These are phyloP conservation scores for Penicillium simplicissimum DNA, from an alignment of 495 filamentous ascomycete genomes.

Conservation along the genomic window DNA sequence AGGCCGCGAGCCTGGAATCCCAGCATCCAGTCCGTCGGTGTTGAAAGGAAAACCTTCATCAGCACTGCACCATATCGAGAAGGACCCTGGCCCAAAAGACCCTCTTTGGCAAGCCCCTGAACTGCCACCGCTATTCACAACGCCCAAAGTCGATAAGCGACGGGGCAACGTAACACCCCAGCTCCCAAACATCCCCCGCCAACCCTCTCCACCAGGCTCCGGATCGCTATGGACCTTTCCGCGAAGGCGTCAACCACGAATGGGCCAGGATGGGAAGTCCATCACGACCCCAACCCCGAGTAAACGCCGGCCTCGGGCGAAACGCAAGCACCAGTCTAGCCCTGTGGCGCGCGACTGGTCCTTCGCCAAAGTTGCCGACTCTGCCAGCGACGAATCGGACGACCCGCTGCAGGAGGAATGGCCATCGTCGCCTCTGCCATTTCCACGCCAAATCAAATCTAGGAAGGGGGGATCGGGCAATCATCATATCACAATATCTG, in stretches of 20 bases:
- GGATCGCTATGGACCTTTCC: slow-evolving; percentile 44
- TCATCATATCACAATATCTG: not conserved
- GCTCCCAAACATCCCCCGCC: slow-evolving; percentile 17
- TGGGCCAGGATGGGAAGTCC: slow-evolving; percentile 22
- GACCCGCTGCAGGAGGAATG: slow-evolving; percentile 47
- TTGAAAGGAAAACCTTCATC: slow-evolving; percentile 2
- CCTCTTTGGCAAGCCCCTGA: slow-evolving; percentile 45
- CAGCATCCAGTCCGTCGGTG: not conserved
- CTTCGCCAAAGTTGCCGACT: slow-evolving; percentile 39
- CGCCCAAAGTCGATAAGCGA: slow-evolving; percentile 30
- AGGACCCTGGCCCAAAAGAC: slow-evolving; percentile 17
- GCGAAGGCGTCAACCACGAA: slow-evolving; percentile 23
- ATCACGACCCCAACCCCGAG: slow-evolving; percentile 26
- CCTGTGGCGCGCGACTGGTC: slow-evolving; percentile 47
- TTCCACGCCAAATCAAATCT: slow-evolving; percentile 2
- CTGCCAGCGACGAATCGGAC: slow-evolving; percentile 42
- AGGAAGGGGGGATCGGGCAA: not conserved
- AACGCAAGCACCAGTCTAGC: slow-evolving; percentile 37
- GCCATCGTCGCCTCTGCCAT: slow-evolving; percentile 38
- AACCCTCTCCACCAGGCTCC: slow-evolving; percentile 39
- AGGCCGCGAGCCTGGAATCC: not conserved
- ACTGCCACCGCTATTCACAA: slow-evolving; percentile 36
- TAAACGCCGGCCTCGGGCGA: slow-evolving; percentile 24
- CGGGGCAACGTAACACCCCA: slow-evolving; percentile 18
- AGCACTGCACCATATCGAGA: slow-evolving; percentile 2